Evolutionary conservation across 2,329 filamentous ascomycete species (phyloP).

Genomic region (Fusarium virguliforme): DNA sequence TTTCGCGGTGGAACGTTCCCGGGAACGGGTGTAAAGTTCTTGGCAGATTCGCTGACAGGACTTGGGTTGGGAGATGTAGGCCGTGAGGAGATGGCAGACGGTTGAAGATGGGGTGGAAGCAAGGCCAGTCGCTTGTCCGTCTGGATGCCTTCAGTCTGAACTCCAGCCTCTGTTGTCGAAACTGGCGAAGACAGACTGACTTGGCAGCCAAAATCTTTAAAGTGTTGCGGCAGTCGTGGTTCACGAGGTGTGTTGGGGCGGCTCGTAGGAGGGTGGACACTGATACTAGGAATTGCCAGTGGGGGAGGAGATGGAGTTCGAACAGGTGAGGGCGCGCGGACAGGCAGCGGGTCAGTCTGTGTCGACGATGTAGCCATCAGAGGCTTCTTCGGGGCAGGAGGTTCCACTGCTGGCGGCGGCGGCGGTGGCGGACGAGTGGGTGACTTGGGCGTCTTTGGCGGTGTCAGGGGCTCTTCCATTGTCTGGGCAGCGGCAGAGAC

Average conservation of each 20-base stretch:
- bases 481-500: slow-evolving; percentile 78
- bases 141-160: slow-evolving; percentile 94
- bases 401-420: slow-evolving; percentile 54
- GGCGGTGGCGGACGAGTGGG: slow-evolving; percentile 61
- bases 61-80: slow-evolving; percentile 69
- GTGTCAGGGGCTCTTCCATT: slow-evolving; percentile 73
- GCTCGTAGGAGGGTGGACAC: slow-evolving; percentile 89
- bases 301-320: slow-evolving; percentile 55
- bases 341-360: slow-evolving; percentile 67
- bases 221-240: slow-evolving; percentile 83
- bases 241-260: slow-evolving; percentile 84
- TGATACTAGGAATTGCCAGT: slow-evolving; percentile 84
- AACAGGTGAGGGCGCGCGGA: slow-evolving; percentile 16
- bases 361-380: slow-evolving; percentile 71
- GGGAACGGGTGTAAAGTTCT: slow-evolving; percentile 68
- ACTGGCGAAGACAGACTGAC: slow-evolving; percentile 63
- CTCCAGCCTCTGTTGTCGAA: slow-evolving; percentile 56
- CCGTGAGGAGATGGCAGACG: slow-evolving; percentile 79
- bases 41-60: slow-evolving; percentile 51
- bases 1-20: slow-evolving; percentile 72
- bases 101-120: slow-evolving; percentile 83
- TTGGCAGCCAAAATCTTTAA: slow-evolving; percentile 88
- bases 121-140: slow-evolving; percentile 83
- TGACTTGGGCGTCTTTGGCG: slow-evolving; percentile 75
- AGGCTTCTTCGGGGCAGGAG: slow-evolving; percentile 56